phyloP scores from a whole-genome alignment of 192 early-diverging fungal species.

The Chytriomyces hyalinus region DNA sequence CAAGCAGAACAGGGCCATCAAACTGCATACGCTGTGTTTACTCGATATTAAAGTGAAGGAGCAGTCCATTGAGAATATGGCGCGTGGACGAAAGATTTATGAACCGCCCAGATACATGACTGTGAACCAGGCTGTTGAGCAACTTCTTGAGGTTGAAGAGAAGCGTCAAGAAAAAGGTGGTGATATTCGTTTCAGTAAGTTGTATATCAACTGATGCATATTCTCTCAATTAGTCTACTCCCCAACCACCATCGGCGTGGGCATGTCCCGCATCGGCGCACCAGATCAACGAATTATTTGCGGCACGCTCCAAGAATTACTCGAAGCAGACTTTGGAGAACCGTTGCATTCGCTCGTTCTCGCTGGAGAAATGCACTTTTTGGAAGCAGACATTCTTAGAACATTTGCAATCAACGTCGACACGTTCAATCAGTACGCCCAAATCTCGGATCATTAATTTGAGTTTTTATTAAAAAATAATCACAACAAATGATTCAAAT shows the following conservation, averaged over 20 bases:
- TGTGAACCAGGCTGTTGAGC: conserved; percentile 88
- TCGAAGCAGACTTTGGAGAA: conserved; percentile 85
- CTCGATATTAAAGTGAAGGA: conserved; percentile 99
- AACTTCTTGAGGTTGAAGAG: conserved; percentile 92
- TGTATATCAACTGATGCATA: neutral
- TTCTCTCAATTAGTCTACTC: conserved; percentile 79
- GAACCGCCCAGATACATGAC: conserved; percentile 99
- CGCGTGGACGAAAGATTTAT: conserved; percentile 87
- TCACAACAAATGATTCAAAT: neutral
- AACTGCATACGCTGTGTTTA: conserved; percentile 93
- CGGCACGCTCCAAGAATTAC: conserved; percentile 86
- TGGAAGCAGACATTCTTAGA: conserved; percentile 88
- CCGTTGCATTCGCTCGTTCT: conserved; percentile 95
- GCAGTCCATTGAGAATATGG: conserved; percentile 94
- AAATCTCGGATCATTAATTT: conserved; percentile 27
- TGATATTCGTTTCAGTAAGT: neutral
- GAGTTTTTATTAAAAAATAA: conserved; percentile 10
- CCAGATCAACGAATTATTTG: conserved; percentile 79
- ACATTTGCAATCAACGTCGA: conserved; percentile 69
- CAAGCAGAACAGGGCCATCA: conserved; percentile 80
- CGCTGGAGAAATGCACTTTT: conserved; percentile 88
- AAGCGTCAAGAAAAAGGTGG: conserved; percentile 66
- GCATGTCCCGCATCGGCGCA: conserved; percentile 88
- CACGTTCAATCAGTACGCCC: conserved; percentile 44
- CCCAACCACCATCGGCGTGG: conserved; percentile 83